phyloP scores from a whole-genome alignment of 164 flowering plant genomes.

The Buxus sempervirens region DNA sequence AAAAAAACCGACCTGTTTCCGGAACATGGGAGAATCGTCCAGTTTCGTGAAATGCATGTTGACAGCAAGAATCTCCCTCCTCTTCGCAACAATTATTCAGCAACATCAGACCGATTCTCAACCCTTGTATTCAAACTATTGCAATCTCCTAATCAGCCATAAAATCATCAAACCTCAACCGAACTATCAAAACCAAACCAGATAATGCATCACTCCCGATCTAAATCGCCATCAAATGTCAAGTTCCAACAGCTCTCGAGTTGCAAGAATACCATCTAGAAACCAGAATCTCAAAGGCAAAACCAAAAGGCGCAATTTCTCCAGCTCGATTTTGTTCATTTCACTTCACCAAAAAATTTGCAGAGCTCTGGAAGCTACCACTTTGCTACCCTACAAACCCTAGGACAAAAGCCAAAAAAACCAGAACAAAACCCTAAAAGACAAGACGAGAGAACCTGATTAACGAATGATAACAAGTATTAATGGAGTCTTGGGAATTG shows the following conservation, averaged over 20 bases:
- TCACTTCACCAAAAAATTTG: neutral
- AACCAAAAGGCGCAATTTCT: neutral
- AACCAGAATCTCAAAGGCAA: neutral
- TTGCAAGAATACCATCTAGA: slow-evolving; percentile 1
- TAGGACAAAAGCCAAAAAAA: neutral
- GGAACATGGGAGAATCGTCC: slow-evolving; percentile 99
- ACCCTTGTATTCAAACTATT: slow-evolving; percentile 15
- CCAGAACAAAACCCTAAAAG: slow-evolving; percentile 18
- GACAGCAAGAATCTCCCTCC: slow-evolving; percentile 14
- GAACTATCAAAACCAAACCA: slow-evolving; percentile 2
- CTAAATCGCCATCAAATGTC: neutral
- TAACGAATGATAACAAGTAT: slow-evolving; percentile 5
- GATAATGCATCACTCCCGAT: slow-evolving; percentile 8
- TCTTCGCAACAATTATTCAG: slow-evolving; percentile 12
- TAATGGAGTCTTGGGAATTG: slow-evolving; percentile 20
- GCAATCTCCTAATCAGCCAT: neutral
- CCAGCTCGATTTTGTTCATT: slow-evolving; percentile 1
- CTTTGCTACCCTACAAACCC: slow-evolving; percentile 3
- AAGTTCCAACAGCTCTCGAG: neutral
- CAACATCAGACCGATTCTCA: slow-evolving; percentile 26
- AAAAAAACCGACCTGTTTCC: slow-evolving; percentile 66
- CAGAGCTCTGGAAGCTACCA: neutral
- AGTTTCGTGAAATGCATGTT: slow-evolving; percentile 90
- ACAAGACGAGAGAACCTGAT: slow-evolving; percentile 7
- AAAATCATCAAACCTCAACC: neutral